phyloP scores from a whole-genome alignment of 805 yeast genomes.

The Dipodascopsis tothii region DNA sequence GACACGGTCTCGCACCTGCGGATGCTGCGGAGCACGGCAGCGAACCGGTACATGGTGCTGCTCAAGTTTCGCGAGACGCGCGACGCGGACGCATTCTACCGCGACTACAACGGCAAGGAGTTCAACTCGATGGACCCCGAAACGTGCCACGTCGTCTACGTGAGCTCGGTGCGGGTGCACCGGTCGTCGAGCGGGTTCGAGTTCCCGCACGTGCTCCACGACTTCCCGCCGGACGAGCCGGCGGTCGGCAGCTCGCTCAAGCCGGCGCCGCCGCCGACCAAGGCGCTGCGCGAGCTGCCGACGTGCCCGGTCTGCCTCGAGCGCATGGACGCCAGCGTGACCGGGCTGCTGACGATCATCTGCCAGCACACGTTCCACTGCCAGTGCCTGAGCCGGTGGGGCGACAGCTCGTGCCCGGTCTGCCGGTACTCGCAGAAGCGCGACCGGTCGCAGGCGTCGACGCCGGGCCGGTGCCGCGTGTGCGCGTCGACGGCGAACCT shows the following conservation, averaged over 20 bases:
- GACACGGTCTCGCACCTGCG: constrained; percentile 62
- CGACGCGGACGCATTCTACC: constrained; percentile 57
- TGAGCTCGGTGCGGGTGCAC: constrained; percentile 50
- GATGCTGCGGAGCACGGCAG: constrained; percentile 55
- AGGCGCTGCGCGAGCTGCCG: constrained; percentile 55
- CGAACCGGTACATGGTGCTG: constrained; percentile 66
- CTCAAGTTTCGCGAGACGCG: constrained; percentile 58
- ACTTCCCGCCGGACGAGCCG: constrained; percentile 28
- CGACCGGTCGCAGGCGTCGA: constrained; percentile 16
- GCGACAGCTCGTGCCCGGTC: constrained; percentile 74
- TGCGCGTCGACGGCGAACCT: constrained; percentile 58
- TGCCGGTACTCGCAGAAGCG: constrained; percentile 63
- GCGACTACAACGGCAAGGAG: constrained; percentile 57
- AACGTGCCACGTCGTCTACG: constrained; percentile 64
- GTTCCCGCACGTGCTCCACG: constrained; percentile 63
- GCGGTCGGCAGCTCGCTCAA: constrained; percentile 2
- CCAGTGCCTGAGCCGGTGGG: constrained; percentile 79
- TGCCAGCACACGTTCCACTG: constrained; percentile 94
- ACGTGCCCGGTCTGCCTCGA: constrained; percentile 91
- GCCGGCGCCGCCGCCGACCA: constrained; percentile 26
- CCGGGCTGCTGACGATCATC: constrained; percentile 79
- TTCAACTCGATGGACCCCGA: constrained; percentile 89
- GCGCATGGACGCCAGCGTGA: constrained; percentile 68
- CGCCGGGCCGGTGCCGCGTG: constrained; percentile 37
- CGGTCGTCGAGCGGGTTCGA: constrained; percentile 25